Percentiles rank a stretch among this genome's conserved stretches.
Conservation (phyloP, 1,139 yeast species). For the Debaryomyces coudertii region DNA sequence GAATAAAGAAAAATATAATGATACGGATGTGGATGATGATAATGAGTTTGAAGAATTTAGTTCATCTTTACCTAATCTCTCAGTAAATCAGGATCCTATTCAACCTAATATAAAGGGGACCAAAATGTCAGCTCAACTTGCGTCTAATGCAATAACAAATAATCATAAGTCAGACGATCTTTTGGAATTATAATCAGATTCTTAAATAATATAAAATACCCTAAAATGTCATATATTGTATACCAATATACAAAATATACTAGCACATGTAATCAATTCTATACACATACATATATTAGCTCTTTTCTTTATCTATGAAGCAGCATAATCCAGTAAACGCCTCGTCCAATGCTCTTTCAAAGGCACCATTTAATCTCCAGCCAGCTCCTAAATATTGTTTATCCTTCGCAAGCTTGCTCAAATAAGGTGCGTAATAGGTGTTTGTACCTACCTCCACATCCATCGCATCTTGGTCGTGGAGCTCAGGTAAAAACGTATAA, state of each 20-base stretch:
- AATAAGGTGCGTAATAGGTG: slow-evolving; percentile 50
- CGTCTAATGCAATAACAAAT: slow-evolving; percentile 16
- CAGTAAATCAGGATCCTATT: slow-evolving; percentile 8
- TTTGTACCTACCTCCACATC: slow-evolving; percentile 56
- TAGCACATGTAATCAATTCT: background rate
- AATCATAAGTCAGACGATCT: slow-evolving; percentile 10
- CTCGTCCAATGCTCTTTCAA: slow-evolving; percentile 77
- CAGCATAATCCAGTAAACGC: slow-evolving; percentile 92
- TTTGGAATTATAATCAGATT: slow-evolving; percentile 11
- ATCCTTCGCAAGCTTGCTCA: slow-evolving; percentile 60
- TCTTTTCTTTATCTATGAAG: slow-evolving; percentile 68
- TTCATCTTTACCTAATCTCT: slow-evolving; percentile 17
- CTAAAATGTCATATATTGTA: background rate
- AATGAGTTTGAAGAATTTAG: slow-evolving; percentile 26
- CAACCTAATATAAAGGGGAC: slow-evolving; percentile 12
- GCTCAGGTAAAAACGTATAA: slow-evolving; percentile 35
- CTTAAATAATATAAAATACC: no score
- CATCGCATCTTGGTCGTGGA: slow-evolving; percentile 35
- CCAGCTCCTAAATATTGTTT: slow-evolving; percentile 85
- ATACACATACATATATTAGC: background rate
- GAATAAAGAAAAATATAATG: background rate
- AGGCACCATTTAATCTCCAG: slow-evolving; percentile 70
- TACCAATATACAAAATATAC: background rate
- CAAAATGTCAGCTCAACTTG: slow-evolving; percentile 13
- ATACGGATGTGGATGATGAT: slow-evolving; percentile 8